Conservation (phyloP, 176 grass and related monocot species). For the Guadua angustifolia region DNA sequence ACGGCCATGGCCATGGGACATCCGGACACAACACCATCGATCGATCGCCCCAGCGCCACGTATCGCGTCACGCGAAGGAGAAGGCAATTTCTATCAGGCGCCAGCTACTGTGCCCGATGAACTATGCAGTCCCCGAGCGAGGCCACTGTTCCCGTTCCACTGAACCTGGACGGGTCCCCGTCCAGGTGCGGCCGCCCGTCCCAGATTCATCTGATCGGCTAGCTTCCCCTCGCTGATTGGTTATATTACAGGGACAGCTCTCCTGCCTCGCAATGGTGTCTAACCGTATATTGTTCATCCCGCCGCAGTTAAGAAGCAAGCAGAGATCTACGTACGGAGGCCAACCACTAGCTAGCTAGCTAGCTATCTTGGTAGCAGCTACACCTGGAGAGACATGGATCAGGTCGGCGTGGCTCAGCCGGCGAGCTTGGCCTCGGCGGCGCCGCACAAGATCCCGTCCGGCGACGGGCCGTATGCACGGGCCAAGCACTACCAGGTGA, state of each 20-base stretch:
- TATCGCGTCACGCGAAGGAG: constrained; percentile 32
- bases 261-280: neutral
- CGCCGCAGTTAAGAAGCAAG: neutral
- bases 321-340: constrained; percentile 27
- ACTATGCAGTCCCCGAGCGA: constrained; percentile 20
- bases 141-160: neutral
- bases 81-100: neutral
- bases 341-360: neutral
- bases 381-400: constrained; percentile 36
- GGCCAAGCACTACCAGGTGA: constrained; percentile 91
- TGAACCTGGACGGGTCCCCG: constrained; percentile 47
- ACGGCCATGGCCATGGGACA: too few relatives aligned
- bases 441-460: constrained; percentile 73
- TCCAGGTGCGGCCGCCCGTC: constrained; percentile 6
- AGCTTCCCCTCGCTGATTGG: neutral
- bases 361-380: neutral
- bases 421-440: neutral
- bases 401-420: constrained; percentile 36
- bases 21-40: neutral
- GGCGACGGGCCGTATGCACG: constrained; percentile 89
- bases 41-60: neutral
- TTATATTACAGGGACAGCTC: constrained; percentile 46
- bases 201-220: constrained; percentile 32
- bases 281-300: constrained; percentile 28
- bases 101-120: constrained; percentile 41